Evolutionary conservation across 352 stramenopile genomes (phyloP).

Genomic region (Phytophthora brassicae): DNA sequence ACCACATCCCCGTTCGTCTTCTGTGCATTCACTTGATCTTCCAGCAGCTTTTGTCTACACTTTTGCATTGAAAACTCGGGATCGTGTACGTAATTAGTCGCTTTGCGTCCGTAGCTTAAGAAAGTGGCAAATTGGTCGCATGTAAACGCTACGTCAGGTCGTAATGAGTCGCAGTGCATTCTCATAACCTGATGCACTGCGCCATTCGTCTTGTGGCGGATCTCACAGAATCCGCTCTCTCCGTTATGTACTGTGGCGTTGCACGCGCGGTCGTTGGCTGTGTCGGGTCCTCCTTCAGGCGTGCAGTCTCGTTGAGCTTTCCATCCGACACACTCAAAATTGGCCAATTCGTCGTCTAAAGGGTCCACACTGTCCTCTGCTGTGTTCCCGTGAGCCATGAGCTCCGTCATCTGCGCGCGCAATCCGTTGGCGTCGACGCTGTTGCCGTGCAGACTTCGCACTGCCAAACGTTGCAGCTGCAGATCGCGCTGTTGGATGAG

Average conservation of each 20-base stretch:
- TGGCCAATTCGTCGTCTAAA: conserved; percentile 16
- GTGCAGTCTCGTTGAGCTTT: conserved; percentile 42
- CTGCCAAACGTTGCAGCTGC: conserved; percentile 27
- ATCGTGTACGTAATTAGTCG: conserved; percentile 52
- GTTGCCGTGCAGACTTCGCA: conserved; percentile 22
- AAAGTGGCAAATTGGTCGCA: conserved; percentile 51
- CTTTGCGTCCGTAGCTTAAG: conserved; percentile 37
- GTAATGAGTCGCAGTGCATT: conserved; percentile 70
- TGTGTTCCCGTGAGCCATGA: conserved; percentile 15
- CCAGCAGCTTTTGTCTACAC: conserved; percentile 29
- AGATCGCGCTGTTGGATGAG: conserved; percentile 55
- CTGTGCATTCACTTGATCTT: conserved; percentile 32
- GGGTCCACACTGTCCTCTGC: conserved; percentile 8
- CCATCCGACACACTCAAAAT: conserved; percentile 64
- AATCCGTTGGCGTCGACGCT: too few relatives aligned
- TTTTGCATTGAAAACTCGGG: conserved; percentile 33
- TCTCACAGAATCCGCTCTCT: conserved; percentile 52
- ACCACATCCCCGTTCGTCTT: too few relatives aligned
- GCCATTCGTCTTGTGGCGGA: conserved; percentile 37
- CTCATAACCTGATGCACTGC: conserved; percentile 44
- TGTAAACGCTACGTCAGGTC: conserved; percentile 34
- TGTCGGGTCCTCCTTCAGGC: conserved; percentile 37
- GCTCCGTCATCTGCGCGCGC: conserved; percentile 22
- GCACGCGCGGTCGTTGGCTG: conserved; percentile 40
- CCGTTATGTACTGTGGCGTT: conserved; percentile 35